A percentile compares a stretch with the other conserved stretches of the same genome.
These are phyloP conservation scores for Rhodomyrtus tomentosa DNA, from an alignment of 345 rosid species.

Conservation along the genomic window DNA sequence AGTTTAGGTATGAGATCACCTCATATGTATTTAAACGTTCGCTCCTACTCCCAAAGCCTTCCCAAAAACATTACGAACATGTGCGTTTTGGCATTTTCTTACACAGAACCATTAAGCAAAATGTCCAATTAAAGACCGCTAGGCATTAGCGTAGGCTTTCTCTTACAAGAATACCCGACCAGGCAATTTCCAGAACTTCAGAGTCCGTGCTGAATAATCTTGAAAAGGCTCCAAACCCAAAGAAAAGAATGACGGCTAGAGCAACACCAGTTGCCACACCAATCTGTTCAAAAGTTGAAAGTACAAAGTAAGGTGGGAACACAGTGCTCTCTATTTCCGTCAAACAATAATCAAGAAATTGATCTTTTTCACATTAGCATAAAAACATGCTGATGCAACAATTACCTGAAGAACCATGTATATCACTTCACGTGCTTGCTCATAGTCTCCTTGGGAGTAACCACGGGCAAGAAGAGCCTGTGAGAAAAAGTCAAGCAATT, in stretches of 20 bases:
- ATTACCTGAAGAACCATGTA: constrained; percentile 56
- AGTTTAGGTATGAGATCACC: background rate
- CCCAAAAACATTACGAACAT: background rate
- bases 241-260: constrained; percentile 49
- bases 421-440: constrained; percentile 54
- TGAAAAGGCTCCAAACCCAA: constrained; percentile 71
- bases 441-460: constrained; percentile 65
- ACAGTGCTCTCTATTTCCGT: background rate
- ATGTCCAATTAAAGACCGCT: background rate
- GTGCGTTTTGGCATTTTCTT: background rate
- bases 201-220: constrained; percentile 62
- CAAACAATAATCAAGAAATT: background rate
- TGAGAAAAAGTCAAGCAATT: background rate
- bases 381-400: background rate
- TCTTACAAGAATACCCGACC: constrained; percentile 72
- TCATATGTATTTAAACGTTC: background rate
- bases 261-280: constrained; percentile 68
- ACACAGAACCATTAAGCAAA: background rate
- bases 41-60: background rate
- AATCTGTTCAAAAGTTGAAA: constrained; percentile 35
- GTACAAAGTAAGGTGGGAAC: background rate
- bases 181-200: constrained; percentile 69
- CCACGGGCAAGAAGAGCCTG: constrained; percentile 83
- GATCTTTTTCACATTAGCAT: background rate
- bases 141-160: background rate